phyloP scores from a whole-genome alignment of 768 basidiomycete genomes.

The Suillus luteus region DNA sequence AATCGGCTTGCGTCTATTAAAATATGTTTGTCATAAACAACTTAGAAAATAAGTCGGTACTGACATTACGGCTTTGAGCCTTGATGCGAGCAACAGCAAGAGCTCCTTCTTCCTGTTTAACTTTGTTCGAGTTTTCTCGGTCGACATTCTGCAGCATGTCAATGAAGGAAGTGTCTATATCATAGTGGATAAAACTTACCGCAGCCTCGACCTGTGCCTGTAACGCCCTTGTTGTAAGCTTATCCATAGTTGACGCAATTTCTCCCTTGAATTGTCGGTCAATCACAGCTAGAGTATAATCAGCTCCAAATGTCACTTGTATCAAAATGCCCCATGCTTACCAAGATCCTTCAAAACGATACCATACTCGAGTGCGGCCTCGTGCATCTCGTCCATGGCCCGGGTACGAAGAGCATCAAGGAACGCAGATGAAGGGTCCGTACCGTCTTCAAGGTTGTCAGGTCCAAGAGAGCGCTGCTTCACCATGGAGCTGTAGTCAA shows the following conservation, averaged over 20 bases:
- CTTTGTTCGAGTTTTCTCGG: constrained; percentile 84
- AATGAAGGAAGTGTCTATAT: neutral
- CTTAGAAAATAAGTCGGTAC: constrained; percentile 14
- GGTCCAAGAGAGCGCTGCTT: constrained; percentile 81
- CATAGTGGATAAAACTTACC: constrained; percentile 40
- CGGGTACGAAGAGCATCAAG: constrained; percentile 79
- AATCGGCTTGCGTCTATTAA: constrained; percentile 64
- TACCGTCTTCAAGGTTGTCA: constrained; percentile 70
- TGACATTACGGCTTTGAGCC: constrained; percentile 58
- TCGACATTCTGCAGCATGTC: constrained; percentile 64
- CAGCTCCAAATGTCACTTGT: constrained; percentile 11
- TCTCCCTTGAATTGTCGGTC: constrained; percentile 90
- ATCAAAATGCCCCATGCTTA: constrained; percentile 28
- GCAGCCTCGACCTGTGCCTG: constrained; percentile 89
- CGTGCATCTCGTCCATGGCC: constrained; percentile 85
- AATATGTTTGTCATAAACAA: constrained; percentile 13
- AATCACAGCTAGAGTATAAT: constrained; percentile 65
- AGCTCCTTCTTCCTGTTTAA: constrained; percentile 82
- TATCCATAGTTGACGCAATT: constrained; percentile 83
- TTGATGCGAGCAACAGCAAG: constrained; percentile 78
- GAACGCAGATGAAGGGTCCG: constrained; percentile 73
- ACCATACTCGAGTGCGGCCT: constrained; percentile 81
- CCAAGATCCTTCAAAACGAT: constrained; percentile 81
- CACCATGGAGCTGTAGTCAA: constrained; percentile 64
- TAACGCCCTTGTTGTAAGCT: constrained; percentile 78